These are phyloP conservation scores for Cercospora nicotianae DNA, from an alignment of 2,329 filamentous ascomycete genomes.

Conservation along the genomic window DNA sequence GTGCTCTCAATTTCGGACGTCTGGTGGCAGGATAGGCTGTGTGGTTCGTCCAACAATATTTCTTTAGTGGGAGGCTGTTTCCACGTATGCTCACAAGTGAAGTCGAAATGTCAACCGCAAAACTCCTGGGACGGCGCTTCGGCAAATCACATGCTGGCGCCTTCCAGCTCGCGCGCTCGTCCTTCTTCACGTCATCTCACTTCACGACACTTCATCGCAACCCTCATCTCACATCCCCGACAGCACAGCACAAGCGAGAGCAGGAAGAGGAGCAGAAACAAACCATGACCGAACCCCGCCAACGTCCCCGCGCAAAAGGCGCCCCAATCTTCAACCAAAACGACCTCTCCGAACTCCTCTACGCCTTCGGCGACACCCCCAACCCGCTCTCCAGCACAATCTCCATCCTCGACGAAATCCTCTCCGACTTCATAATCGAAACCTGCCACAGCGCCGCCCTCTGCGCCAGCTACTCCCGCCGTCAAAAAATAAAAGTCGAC, in stretches of 20 bases:
- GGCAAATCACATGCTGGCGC: conserved; percentile 12
- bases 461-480: conserved; percentile 78
- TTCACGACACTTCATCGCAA: neutral
- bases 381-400: conserved; percentile 80
- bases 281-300: conserved; percentile 51
- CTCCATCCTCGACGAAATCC: conserved; percentile 86
- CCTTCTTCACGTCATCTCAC: neutral
- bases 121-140: conserved; percentile 5
- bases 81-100: conserved; percentile 12
- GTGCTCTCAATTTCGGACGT: too few relatives aligned
- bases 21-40: neutral
- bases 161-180: neutral
- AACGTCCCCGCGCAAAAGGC: conserved; percentile 50
- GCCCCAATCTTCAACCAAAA: conserved; percentile 44
- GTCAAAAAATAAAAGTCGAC: conserved; percentile 96
- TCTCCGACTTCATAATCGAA: conserved; percentile 95
- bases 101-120: conserved; percentile 7
- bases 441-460: conserved; percentile 87
- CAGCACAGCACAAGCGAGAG: neutral
- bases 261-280: too few relatives aligned
- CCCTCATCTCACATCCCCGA: neutral
- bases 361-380: conserved; percentile 73
- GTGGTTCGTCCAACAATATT: neutral
- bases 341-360: conserved; percentile 61
- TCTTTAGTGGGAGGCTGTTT: conserved; percentile 9